Percentiles rank a stretch among this genome's conserved stretches.
Conservation (phyloP, 2,329 filamentous ascomycete species). For the Penicillium sp. region DNA sequence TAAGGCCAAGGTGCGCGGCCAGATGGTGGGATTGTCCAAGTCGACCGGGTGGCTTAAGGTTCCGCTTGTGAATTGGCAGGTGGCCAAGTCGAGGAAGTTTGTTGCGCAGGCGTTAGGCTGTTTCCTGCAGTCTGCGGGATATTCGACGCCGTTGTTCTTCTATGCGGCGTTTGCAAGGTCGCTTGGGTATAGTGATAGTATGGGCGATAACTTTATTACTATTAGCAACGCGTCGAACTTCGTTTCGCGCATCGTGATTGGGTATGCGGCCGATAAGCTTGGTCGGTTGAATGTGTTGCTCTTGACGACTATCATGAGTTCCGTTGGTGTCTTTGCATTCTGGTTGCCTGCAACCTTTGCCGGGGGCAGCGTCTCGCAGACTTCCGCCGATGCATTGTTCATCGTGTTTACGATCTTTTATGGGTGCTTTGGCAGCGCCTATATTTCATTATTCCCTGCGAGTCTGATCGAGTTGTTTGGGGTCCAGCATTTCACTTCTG, state of each 20-base stretch:
- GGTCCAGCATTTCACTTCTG: constrained; percentile 36
- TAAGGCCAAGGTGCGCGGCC: constrained; percentile 19
- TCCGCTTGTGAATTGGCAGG: constrained; percentile 33
- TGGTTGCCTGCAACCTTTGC: constrained; percentile 27
- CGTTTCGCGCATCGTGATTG: constrained; percentile 40
- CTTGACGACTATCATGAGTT: constrained; percentile 32
- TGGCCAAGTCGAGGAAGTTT: constrained; percentile 32
- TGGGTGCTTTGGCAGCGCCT: constrained; percentile 40
- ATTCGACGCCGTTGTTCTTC: constrained; percentile 43
- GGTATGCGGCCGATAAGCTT: constrained; percentile 39
- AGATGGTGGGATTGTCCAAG: constrained; percentile 17
- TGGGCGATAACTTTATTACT: constrained; percentile 42
- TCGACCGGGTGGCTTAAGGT: constrained; percentile 24
- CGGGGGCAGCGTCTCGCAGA: constrained; percentile 4
- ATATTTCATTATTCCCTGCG: constrained; percentile 41
- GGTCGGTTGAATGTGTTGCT: constrained; percentile 46
- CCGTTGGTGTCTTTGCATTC: constrained; percentile 28
- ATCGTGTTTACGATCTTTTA: constrained; percentile 36
- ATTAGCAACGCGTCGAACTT: constrained; percentile 45
- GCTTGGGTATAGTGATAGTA: constrained; percentile 36
- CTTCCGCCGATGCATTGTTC: constrained; percentile 28
- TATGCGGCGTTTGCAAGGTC: constrained; percentile 42
- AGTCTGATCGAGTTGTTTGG: constrained; percentile 41
- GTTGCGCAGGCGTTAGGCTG: constrained; percentile 37
- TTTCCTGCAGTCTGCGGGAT: constrained; percentile 41